A percentile compares a stretch with the other conserved stretches of the same genome.
Evolutionary conservation across 129 eudicot genomes (phyloP).

Genomic region (Helianthus tuberosus): DNA sequence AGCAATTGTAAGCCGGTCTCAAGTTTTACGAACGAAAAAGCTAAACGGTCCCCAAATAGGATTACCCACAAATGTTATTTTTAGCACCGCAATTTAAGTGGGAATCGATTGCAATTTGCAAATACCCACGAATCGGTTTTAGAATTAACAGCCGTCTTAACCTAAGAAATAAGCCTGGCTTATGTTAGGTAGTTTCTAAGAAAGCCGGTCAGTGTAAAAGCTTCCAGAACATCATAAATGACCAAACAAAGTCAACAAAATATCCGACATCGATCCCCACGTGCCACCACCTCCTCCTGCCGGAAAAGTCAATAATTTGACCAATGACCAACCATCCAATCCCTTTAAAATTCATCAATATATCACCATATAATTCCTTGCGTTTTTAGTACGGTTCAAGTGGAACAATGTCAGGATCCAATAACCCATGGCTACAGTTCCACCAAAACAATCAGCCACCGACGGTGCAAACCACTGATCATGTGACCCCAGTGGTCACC

Average conservation of each 20-base stretch:
- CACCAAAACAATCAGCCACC: constrained; percentile 25
- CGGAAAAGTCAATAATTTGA: constrained; percentile 31
- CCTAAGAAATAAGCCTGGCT: not conserved
- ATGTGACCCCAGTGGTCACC: constrained; percentile 11
- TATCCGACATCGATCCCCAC: constrained; percentile 20
- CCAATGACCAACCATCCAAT: constrained; percentile 21
- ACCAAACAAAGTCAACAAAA: constrained; percentile 15
- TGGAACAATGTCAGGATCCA: constrained; percentile 31
- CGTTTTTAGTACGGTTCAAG: not conserved
- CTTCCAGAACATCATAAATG: constrained; percentile 19
- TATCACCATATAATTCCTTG: not conserved
- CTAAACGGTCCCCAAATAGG: too few relatives aligned
- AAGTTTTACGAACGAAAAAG: too few relatives aligned
- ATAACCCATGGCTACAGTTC: constrained; percentile 29
- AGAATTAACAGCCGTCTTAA: too few relatives aligned
- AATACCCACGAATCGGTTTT: too few relatives aligned
- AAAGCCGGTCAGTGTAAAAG: constrained; percentile 16
- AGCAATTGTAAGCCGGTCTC: too few relatives aligned
- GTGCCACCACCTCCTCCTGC: constrained; percentile 21
- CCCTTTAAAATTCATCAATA: not conserved
- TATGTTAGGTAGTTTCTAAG: constrained; percentile 21
- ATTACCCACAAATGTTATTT: too few relatives aligned
- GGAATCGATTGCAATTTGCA: too few relatives aligned
- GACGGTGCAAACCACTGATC: constrained; percentile 9
- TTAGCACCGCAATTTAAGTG: too few relatives aligned